phyloP scores from a whole-genome alignment of 805 yeast genomes.

The Saccharomycopsis microspora region DNA sequence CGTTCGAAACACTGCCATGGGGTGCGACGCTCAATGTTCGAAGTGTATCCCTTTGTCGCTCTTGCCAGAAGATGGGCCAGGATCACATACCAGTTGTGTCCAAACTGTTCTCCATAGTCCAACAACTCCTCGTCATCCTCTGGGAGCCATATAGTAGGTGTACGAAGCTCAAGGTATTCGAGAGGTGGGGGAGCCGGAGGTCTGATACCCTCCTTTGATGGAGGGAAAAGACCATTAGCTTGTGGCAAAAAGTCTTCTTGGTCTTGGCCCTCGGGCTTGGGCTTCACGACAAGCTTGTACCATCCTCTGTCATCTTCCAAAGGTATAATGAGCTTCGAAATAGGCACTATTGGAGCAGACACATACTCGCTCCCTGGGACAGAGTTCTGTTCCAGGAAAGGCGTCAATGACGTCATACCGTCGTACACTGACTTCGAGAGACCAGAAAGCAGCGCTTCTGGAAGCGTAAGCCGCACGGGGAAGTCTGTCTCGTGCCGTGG shows the following conservation, averaged over 20 bases:
- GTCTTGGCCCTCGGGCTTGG: constrained; percentile 31
- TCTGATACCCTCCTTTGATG: constrained; percentile 35
- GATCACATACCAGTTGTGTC: constrained; percentile 89
- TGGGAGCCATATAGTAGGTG: constrained; percentile 95
- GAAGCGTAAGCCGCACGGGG: constrained; percentile 38
- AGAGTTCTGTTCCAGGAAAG: constrained; percentile 18
- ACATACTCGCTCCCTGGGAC: constrained; percentile 22
- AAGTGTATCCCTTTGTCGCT: constrained; percentile 59
- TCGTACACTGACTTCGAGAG: constrained; percentile 37
- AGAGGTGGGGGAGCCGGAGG: constrained; percentile 91
- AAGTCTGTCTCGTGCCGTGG: background rate
- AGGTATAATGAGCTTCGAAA: constrained; percentile 56
- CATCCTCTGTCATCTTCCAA: constrained; percentile 52
- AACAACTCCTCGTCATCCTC: constrained; percentile 79
- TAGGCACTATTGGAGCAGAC: constrained; percentile 34
- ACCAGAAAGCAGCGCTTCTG: constrained; percentile 30
- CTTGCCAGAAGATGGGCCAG: constrained; percentile 65
- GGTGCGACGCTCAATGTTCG: constrained; percentile 89
- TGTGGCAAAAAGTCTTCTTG: constrained; percentile 11
- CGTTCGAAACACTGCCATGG: constrained; percentile 99
- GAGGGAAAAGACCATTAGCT: constrained; percentile 6
- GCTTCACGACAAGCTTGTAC: constrained; percentile 43
- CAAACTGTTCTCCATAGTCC: constrained; percentile 66
- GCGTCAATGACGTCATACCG: constrained; percentile 35
- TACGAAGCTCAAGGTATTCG: constrained; percentile 66